Conservation (phyloP, 1,139 yeast species). For the Candida tetrigidarum region DNA sequence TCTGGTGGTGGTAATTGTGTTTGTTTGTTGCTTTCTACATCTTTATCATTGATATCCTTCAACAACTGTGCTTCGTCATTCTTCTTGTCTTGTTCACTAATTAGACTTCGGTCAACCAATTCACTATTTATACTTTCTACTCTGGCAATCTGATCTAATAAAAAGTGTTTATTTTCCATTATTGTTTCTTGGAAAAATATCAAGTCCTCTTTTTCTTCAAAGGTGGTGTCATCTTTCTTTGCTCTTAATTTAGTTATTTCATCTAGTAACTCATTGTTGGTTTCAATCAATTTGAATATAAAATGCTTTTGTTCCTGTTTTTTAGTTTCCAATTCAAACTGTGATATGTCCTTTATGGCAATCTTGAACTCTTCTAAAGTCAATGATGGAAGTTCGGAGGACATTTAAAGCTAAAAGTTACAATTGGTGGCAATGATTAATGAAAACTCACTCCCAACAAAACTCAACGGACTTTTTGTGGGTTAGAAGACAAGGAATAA, state of each 20-base stretch:
- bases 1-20: constrained; percentile 1
- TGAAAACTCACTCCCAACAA: no score
- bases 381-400: constrained; percentile 9
- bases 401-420: background rate
- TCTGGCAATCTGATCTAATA: constrained; percentile 31
- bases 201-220: constrained; percentile 26
- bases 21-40: constrained; percentile 9
- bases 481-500: no score
- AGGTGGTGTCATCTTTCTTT: constrained; percentile 8
- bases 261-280: constrained; percentile 31
- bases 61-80: constrained; percentile 14
- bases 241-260: constrained; percentile 27
- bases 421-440: constrained; percentile 3
- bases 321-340: constrained; percentile 16
- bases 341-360: constrained; percentile 34
- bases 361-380: constrained; percentile 23
- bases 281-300: constrained; percentile 30
- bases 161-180: constrained; percentile 36
- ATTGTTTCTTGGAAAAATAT: constrained; percentile 34
- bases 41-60: constrained; percentile 11
- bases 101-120: constrained; percentile 30
- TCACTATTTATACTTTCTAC: constrained; percentile 28
- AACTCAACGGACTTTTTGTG: no score
- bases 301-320: constrained; percentile 16
- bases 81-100: constrained; percentile 13